Conservation (phyloP, 2,329 filamentous ascomycete species). For the Diaporthe sp. region DNA sequence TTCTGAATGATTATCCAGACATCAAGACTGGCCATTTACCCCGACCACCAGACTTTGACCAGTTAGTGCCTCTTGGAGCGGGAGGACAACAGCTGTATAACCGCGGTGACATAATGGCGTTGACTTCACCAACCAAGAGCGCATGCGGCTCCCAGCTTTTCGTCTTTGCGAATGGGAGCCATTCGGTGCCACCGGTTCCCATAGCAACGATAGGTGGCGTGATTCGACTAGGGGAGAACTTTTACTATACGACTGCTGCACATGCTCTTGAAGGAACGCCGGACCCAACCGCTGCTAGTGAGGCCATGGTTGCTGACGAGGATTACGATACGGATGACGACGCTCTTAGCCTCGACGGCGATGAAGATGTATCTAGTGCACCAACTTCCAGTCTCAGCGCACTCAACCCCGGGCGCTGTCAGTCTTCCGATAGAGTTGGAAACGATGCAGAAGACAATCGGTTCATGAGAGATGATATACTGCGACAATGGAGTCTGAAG, state of each 20-base stretch:
- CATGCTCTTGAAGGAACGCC: background rate
- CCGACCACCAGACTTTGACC: background rate
- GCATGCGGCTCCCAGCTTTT: constrained; percentile 19
- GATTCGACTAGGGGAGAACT: background rate
- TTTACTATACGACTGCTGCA: constrained; percentile 28
- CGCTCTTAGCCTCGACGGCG: constrained; percentile 17
- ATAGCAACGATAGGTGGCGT: constrained; percentile 33
- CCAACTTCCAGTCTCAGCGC: background rate
- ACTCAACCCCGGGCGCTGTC: too few relatives aligned
- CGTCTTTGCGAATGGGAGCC: background rate
- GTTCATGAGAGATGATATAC: background rate
- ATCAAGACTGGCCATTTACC: constrained; percentile 25
- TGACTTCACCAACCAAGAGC: background rate
- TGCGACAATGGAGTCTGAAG: too few relatives aligned
- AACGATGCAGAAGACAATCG: background rate
- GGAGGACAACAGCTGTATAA: background rate
- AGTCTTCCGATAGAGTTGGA: too few relatives aligned
- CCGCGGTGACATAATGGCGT: background rate
- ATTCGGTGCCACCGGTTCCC: background rate
- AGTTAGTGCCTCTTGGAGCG: background rate
- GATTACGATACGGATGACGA: background rate
- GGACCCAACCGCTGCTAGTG: too few relatives aligned
- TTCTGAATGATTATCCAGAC: constrained; percentile 19
- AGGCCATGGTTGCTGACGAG: too few relatives aligned
- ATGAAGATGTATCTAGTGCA: background rate